phyloP scores from a whole-genome alignment of 257 asterid species.

The Ligustrum vulgare region DNA sequence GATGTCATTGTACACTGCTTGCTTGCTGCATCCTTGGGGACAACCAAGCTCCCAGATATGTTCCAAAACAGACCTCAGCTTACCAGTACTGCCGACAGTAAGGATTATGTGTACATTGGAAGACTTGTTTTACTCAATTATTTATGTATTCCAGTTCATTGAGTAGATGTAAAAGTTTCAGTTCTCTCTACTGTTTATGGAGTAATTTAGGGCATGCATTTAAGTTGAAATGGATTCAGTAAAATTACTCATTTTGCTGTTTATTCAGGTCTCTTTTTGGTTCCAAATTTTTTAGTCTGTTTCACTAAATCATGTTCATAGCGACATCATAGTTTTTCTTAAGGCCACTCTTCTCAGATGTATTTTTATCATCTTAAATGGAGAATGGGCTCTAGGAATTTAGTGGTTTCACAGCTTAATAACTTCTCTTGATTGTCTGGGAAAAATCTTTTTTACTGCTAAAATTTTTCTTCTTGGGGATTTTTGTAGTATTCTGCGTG shows the following conservation, averaged over 20 bases:
- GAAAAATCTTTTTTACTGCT: neutral
- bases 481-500: neutral
- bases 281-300: neutral
- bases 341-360: neutral
- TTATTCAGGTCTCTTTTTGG: neutral
- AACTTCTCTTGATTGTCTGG: neutral
- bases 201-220: constrained; percentile 9
- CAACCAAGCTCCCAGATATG: constrained; percentile 72
- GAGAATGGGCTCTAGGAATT: neutral
- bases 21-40: constrained; percentile 97
- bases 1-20: constrained; percentile 93
- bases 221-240: constrained; percentile 4
- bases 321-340: neutral
- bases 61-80: constrained; percentile 80
- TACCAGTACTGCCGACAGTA: constrained; percentile 82
- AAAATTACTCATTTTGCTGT: constrained; percentile 11
- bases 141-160: constrained; percentile 17
- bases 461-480: neutral
- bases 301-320: neutral
- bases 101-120: constrained; percentile 28
- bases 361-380: neutral
- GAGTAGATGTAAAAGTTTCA: constrained; percentile 2
- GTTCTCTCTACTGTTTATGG: constrained; percentile 11
- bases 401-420: neutral
- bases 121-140: neutral